phyloP scores from a whole-genome alignment of 140 eudicot species.

The Oenanthe javanica region DNA sequence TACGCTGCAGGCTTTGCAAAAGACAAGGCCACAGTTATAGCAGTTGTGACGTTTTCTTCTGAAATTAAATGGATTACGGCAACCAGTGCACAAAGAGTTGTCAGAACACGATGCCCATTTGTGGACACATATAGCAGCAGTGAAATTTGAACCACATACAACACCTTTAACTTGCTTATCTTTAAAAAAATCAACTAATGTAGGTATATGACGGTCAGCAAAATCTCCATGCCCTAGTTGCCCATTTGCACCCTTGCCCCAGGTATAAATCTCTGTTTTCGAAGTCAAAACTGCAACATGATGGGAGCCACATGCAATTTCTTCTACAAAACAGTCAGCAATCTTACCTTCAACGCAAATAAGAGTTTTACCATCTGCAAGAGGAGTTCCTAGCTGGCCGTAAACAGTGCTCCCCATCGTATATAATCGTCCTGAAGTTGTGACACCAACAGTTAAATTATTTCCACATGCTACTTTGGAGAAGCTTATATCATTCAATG shows the following conservation, averaged over 20 bases:
- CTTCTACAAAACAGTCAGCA: conserved; percentile 52
- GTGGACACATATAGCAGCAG: conserved; percentile 81
- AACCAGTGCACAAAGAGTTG: conserved; percentile 75
- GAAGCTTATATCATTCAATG: conserved; percentile 43
- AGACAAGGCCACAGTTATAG: conserved; percentile 92
- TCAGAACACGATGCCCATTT: conserved; percentile 70
- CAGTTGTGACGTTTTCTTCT: conserved; percentile 92
- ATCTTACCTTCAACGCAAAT: conserved; percentile 48
- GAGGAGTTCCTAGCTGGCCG: conserved; percentile 65
- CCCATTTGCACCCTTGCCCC: conserved; percentile 95
- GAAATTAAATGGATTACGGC: conserved; percentile 73
- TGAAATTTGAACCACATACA: conserved; percentile 88
- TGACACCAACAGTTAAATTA: conserved; percentile 58
- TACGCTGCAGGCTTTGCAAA: conserved; percentile 83
- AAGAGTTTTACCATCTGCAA: conserved; percentile 55
- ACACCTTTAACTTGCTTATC: conserved; percentile 82
- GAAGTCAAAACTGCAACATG: conserved; percentile 91
- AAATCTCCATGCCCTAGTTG: conserved; percentile 89
- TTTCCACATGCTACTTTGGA: conserved; percentile 81
- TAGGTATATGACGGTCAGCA: conserved; percentile 60
- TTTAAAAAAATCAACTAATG: conserved; percentile 61
- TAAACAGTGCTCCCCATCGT: conserved; percentile 72
- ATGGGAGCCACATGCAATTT: conserved; percentile 88
- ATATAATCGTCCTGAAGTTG: conserved; percentile 68
- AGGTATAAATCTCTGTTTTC: conserved; percentile 82